Percentiles rank a stretch among this genome's conserved stretches.
Conservation (phyloP, 768 basidiomycete genomes). For the Pleurotus eryngii region DNA sequence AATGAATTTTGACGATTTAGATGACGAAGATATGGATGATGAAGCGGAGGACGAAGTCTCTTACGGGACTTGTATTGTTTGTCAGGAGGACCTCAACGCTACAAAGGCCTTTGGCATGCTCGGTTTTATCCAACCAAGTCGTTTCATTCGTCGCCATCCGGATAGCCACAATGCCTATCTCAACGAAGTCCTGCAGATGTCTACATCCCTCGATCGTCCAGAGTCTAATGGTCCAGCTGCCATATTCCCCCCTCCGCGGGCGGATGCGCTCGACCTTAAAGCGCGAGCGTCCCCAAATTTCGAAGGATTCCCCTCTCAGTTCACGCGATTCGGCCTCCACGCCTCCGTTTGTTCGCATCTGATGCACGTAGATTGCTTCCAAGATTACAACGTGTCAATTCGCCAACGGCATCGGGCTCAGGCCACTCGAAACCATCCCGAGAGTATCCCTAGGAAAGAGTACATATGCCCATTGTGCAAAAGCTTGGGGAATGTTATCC, state of each 20-base stretch:
- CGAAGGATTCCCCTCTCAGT: conserved; percentile 68
- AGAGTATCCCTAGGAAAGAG: conserved; percentile 89
- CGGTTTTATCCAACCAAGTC: conserved; percentile 84
- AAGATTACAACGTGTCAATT: conserved; percentile 83
- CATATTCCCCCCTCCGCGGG: conserved; percentile 48
- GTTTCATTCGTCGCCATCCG: conserved; percentile 75
- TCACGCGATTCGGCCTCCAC: conserved; percentile 82
- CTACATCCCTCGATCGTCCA: conserved; percentile 62
- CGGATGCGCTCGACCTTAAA: conserved; percentile 46
- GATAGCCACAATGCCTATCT: conserved; percentile 62
- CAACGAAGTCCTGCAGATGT: conserved; percentile 67
- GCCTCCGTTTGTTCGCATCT: conserved; percentile 91
- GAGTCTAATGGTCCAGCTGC: conserved; percentile 21
- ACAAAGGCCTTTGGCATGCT: conserved; percentile 79
- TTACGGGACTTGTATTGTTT: conserved; percentile 95
- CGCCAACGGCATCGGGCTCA: conserved; percentile 85
- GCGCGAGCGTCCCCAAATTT: conserved; percentile 46
- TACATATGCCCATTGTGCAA: conserved; percentile 98
- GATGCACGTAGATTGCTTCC: conserved; percentile 97
- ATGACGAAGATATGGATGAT: conserved; percentile 61
- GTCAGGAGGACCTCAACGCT: conserved; percentile 86
- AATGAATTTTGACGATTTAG: conserved; percentile 72
- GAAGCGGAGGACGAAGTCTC: conserved; percentile 48
- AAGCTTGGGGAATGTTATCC: conserved; percentile 89
- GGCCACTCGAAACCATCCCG: conserved; percentile 89